Conservation (phyloP, 2,329 filamentous ascomycete species). For the Talaromyces atroroseus region DNA sequence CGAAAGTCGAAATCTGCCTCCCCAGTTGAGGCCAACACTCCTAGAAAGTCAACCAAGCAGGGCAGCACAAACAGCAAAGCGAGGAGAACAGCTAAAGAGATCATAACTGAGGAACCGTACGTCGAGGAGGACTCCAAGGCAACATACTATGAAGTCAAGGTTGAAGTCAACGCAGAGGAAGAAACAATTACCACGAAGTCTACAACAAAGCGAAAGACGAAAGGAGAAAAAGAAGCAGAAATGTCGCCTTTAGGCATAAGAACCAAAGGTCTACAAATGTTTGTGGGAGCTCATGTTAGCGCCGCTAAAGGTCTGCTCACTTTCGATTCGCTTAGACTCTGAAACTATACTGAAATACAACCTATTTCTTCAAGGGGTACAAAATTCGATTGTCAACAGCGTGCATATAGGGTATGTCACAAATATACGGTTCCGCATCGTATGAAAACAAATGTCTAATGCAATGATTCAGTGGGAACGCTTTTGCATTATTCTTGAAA, state of each 20-base stretch:
- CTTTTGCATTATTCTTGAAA: constrained; percentile 92
- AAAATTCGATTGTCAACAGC: constrained; percentile 77
- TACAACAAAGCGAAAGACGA: constrained; percentile 47
- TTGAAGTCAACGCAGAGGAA: constrained; percentile 14
- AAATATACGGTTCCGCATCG: background rate
- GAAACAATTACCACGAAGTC: constrained; percentile 20
- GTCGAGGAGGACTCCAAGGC: background rate
- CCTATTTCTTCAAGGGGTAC: constrained; percentile 58
- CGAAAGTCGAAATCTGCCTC: background rate
- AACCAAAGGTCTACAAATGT: constrained; percentile 68
- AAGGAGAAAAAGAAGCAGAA: constrained; percentile 50
- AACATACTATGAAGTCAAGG: constrained; percentile 10
- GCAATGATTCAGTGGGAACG: constrained; percentile 61
- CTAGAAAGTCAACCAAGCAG: background rate
- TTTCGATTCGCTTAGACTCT: constrained; percentile 4
- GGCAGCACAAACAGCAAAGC: constrained; percentile 2
- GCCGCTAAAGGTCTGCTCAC: constrained; percentile 66
- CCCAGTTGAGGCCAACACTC: background rate
- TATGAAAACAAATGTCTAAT: background rate
- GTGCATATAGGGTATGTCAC: constrained; percentile 59
- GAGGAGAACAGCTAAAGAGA: background rate
- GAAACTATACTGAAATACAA: constrained; percentile 15
- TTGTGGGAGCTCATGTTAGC: constrained; percentile 89
- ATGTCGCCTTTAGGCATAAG: constrained; percentile 62
- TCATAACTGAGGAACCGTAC: constrained; percentile 3